Conservation (phyloP, 768 basidiomycete genomes). For the Mrakia gelida region DNA sequence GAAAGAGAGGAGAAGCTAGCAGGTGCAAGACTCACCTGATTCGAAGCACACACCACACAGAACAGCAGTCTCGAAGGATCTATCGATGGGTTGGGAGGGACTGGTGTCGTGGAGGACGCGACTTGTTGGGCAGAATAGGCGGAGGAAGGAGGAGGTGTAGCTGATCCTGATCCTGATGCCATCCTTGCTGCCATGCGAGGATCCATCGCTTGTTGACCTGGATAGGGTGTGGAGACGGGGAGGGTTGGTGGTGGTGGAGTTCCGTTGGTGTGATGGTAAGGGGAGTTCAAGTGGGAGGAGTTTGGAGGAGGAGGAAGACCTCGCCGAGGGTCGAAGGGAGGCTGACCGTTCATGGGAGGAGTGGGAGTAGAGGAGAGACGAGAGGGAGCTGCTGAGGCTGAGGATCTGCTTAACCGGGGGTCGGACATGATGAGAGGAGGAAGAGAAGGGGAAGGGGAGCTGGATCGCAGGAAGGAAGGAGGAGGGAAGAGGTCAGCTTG, state of each 20-base stretch:
- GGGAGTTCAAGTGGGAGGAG: not conserved
- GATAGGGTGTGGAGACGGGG: not conserved
- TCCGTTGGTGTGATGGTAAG: not conserved
- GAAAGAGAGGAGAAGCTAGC: not conserved
- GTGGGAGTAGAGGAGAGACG: not conserved
- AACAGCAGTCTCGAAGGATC: slow-evolving; percentile 48
- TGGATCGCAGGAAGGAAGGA: not conserved
- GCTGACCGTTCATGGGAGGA: not conserved
- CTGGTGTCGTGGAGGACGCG: not conserved
- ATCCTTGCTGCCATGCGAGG: slow-evolving; percentile 7
- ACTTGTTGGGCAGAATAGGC: not conserved
- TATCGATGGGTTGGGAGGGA: not conserved
- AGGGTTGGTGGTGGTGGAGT: not conserved
- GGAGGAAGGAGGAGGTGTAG: slow-evolving; percentile 12
- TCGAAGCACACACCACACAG: slow-evolving; percentile 99
- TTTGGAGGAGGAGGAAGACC: not conserved
- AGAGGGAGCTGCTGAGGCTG: not conserved
- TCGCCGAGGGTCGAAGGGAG: slow-evolving; percentile 10
- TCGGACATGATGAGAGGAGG: slow-evolving; percentile 20
- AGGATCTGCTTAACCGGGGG: not conserved
- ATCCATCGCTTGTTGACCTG: not conserved
- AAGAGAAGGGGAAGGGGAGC: not conserved
- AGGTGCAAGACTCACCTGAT: slow-evolving; percentile 66
- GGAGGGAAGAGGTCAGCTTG: not conserved
- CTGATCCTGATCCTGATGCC: slow-evolving; percentile 4